These are phyloP conservation scores for Meira miltonrushii DNA, from an alignment of 1,284 basidiomycete genomes.

Conservation along the genomic window DNA sequence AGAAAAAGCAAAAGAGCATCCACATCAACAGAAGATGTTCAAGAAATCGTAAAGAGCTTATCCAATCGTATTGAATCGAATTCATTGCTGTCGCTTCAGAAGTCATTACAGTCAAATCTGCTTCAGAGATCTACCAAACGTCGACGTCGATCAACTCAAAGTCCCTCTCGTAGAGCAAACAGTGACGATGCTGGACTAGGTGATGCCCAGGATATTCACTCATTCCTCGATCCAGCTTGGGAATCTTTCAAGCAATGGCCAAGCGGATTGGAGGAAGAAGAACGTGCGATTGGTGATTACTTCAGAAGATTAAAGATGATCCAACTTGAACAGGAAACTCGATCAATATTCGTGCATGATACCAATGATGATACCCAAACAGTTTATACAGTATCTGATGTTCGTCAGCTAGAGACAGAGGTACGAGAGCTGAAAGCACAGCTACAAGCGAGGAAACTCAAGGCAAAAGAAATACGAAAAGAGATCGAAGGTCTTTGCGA, in stretches of 20 bases:
- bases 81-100: too few species aligned
- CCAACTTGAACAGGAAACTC: background rate
- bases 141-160: too few species aligned
- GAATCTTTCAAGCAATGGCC: constrained; percentile 2
- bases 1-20: too few species aligned
- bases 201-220: background rate
- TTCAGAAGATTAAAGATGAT: constrained; percentile 1
- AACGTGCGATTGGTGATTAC: background rate
- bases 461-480: background rate
- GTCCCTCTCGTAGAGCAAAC: too few species aligned
- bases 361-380: background rate
- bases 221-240: background rate
- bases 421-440: background rate
- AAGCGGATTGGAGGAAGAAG: background rate
- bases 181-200: too few species aligned
- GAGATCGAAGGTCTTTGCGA: background rate
- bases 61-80: too few species aligned
- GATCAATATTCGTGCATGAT: background rate
- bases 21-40: too few species aligned
- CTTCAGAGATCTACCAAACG: too few species aligned
- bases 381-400: background rate
- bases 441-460: background rate
- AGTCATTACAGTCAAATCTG: too few species aligned
- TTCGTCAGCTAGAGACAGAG: background rate
- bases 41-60: too few species aligned